Conservation (phyloP, 306 rosid genomes). For the Bauhinia variegata region DNA sequence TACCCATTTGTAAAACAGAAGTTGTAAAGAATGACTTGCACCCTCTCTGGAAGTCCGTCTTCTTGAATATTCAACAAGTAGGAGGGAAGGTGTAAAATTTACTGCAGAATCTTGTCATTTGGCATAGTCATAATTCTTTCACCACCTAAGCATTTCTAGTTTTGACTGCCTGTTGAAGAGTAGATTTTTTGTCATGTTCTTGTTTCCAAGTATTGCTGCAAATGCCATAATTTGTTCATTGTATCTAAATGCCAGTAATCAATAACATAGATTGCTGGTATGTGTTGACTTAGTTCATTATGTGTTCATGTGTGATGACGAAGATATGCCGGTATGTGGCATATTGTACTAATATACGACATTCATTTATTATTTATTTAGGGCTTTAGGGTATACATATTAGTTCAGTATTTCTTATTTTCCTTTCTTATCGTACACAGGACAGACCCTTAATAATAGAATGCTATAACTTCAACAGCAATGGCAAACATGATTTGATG, state of each 20-base stretch:
- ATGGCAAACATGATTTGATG: constrained; percentile 92
- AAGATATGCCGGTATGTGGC: constrained; percentile 13
- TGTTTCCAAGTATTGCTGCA: constrained; percentile 16
- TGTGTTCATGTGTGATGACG: constrained; percentile 23
- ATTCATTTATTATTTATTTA: constrained; percentile 28
- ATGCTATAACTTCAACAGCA: constrained; percentile 83
- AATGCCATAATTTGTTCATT: not conserved
- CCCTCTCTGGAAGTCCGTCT: constrained; percentile 85
- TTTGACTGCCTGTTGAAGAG: constrained; percentile 27
- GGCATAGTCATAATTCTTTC: constrained; percentile 1
- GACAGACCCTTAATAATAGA: constrained; percentile 59
- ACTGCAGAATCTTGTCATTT: constrained; percentile 9
- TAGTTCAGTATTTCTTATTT: constrained; percentile 35
- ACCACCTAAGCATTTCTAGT: constrained; percentile 20
- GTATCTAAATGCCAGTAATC: constrained; percentile 4
- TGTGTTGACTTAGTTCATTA: not conserved
- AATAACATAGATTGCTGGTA: not conserved
- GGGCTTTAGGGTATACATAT: constrained; percentile 5
- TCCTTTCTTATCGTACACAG: constrained; percentile 42
- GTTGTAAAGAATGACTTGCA: constrained; percentile 83
- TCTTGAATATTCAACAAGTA: constrained; percentile 87
- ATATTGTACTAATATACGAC: not conserved
- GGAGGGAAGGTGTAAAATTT: constrained; percentile 86
- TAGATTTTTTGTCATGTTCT: constrained; percentile 6
- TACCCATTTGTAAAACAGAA: constrained; percentile 95